These are phyloP conservation scores for Xylaria arbuscula DNA, from an alignment of 2,329 filamentous ascomycete genomes.

Conservation along the genomic window DNA sequence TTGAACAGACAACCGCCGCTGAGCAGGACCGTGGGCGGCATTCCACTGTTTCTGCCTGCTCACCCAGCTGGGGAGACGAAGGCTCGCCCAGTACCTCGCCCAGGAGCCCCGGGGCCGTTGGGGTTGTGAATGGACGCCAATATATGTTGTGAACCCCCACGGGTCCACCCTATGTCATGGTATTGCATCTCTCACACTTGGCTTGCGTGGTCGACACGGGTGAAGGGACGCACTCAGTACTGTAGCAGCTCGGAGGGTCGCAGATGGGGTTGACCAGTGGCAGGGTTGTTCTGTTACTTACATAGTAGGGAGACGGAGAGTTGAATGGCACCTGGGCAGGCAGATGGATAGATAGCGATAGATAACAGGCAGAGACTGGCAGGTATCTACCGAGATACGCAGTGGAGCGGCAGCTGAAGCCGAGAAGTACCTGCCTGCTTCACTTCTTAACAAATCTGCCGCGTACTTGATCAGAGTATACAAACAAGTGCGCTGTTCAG, in stretches of 20 bases:
- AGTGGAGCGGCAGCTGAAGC: background rate
- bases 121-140: constrained; percentile 40
- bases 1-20: constrained; percentile 25
- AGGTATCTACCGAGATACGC: background rate
- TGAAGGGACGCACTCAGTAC: constrained; percentile 25
- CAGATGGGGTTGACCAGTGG: constrained; percentile 12
- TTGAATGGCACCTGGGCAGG: background rate
- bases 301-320: background rate
- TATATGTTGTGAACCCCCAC: constrained; percentile 47
- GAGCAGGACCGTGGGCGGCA: constrained; percentile 17
- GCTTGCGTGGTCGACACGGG: constrained; percentile 36
- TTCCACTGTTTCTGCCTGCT: constrained; percentile 8
- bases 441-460: background rate
- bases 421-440: background rate
- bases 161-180: constrained; percentile 43
- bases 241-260: background rate
- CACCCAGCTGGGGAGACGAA: constrained; percentile 28
- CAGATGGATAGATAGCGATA: background rate
- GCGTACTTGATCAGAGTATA: background rate
- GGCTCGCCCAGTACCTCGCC: constrained; percentile 12
- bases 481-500: background rate
- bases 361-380: background rate
- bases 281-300: too few relatives aligned
- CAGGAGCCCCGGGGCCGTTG: constrained; percentile 32
- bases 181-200: constrained; percentile 33